Base-by-base conservation (phyloP, 106 monocot genomes). In the Platanthera guangdongensis region DNA sequence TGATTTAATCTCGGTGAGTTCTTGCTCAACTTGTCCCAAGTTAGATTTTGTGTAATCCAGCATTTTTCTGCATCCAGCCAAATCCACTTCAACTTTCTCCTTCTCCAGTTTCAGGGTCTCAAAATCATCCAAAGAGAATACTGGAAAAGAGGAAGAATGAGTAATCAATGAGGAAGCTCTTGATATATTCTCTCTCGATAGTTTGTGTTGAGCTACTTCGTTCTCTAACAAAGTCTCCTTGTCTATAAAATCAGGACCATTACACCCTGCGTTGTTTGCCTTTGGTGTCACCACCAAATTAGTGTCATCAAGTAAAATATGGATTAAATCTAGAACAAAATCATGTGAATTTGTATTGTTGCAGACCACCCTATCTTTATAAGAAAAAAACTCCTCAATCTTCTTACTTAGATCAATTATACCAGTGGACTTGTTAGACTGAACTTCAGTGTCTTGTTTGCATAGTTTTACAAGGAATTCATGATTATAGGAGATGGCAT, bases 61-160 rank as follows among this genome's bases (percentile, higher is more conserved):
- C 28, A 39, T 77, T 81, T 86, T 81, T n/a, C 45, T 9, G 65
- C 69, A 52, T 45, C 18, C 52, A 70, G 30, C 39, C 5, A 75
- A 75, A 47, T 47, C 47, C 60, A 47, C 12, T 9, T 60, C 19
- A 47, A 50, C 49, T 9, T 59, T 74, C 74, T 73, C 82, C 72
- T 91, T 97, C 84, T 89, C 89, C 74, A 68, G 21, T 74, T 91
- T 93, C 75, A 97, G 63, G 48, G 86, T 54, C 71, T 90, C 91
- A 77, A 78, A 87, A 30, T 91, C 86, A 60, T 84, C 86, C n/a
- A 67, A 68, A 13, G 68, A 39, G 4, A 47, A 68, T 68, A 45
- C 63, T 63, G 25, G 63, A 25, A 21, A 63, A 18, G 62, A 21
- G 18, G 19, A 55, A 55, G 54, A 12, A 55, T 55, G 54, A 12